A percentile compares a stretch with the other conserved stretches of the same genome.
phyloP scores from a whole-genome alignment of 2,329 filamentous ascomycete species.

The Cladosporium phlei region DNA sequence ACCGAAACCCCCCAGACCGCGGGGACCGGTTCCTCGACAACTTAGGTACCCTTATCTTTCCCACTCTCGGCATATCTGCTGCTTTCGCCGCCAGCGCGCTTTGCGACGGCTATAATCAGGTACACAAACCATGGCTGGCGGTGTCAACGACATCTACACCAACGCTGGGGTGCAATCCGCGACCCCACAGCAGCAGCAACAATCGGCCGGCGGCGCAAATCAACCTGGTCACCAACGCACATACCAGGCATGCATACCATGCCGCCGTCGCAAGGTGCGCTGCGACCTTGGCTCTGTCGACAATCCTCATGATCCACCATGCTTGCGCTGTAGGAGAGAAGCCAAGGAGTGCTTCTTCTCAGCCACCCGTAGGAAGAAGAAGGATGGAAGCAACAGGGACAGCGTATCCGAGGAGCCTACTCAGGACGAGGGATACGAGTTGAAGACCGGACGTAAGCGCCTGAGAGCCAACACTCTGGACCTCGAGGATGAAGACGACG shows the following conservation, averaged over 20 bases:
- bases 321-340: constrained; percentile 87
- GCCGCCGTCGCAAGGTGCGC: constrained; percentile 53
- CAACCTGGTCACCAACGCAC: constrained; percentile 23
- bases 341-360: constrained; percentile 97
- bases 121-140: constrained; percentile 11
- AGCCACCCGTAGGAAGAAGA: constrained; percentile 80
- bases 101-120: constrained; percentile 20
- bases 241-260: constrained; percentile 47
- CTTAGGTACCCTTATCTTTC: constrained; percentile 6
- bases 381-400: constrained; percentile 40
- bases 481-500: constrained; percentile 44
- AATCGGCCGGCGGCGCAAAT: not conserved
- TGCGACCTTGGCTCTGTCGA: constrained; percentile 71
- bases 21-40: no score
- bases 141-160: constrained; percentile 6
- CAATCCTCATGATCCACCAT: constrained; percentile 89
- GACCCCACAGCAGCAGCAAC: constrained; percentile 5
- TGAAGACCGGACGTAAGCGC: constrained; percentile 70
- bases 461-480: constrained; percentile 37
- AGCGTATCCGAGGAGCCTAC: constrained; percentile 40
- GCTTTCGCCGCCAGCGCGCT: constrained; percentile 9
- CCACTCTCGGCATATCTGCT: constrained; percentile 2
- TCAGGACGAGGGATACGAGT: constrained; percentile 55
- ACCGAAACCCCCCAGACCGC: no score
- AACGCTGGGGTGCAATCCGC: constrained; percentile 8